These are phyloP conservation scores for Starmerella bombi DNA, from an alignment of 805 yeast species.

Conservation along the genomic window DNA sequence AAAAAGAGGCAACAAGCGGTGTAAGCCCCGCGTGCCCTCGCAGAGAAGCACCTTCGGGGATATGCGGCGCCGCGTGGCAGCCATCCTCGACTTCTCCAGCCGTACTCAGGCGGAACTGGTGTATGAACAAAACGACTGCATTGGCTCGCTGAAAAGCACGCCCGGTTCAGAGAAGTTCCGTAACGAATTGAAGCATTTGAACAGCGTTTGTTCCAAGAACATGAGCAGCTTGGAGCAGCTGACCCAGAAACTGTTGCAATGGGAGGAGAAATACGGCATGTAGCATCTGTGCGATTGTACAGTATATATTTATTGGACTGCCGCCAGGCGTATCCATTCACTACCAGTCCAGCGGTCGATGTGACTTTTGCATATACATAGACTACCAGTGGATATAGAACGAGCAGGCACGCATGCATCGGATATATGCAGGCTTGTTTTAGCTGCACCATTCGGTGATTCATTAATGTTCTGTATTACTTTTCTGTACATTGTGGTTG, in stretches of 20 bases:
- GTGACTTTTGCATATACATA: too few species aligned
- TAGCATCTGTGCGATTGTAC: too few species aligned
- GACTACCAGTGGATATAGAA: too few species aligned
- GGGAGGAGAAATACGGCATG: slow-evolving; percentile 55
- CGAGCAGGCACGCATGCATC: too few species aligned
- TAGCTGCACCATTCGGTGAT: too few species aligned
- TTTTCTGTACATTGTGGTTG: too few species aligned
- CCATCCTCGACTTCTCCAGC: slow-evolving; percentile 81
- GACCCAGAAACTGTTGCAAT: slow-evolving; percentile 52
- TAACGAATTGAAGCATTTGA: slow-evolving; percentile 24
- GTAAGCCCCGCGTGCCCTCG: slow-evolving; percentile 62
- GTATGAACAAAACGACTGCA: slow-evolving; percentile 52
- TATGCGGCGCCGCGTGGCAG: slow-evolving; percentile 75
- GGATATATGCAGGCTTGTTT: too few species aligned
- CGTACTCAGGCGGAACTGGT: slow-evolving; percentile 75
- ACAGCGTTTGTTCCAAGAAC: slow-evolving; percentile 39
- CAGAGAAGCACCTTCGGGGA: slow-evolving; percentile 63
- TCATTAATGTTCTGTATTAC: too few species aligned
- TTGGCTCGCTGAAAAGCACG: slow-evolving; percentile 31
- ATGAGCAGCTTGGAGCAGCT: slow-evolving; percentile 55
- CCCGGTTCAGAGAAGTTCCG: slow-evolving; percentile 23
- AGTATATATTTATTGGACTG: too few species aligned
- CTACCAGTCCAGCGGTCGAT: too few species aligned
- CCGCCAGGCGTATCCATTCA: too few species aligned
- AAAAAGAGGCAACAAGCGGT: slow-evolving; percentile 6